Percentiles rank a stretch among this genome's conserved stretches.
Conservation (phyloP, 2,329 filamentous ascomycete species). For the Verticillium longisporum region DNA sequence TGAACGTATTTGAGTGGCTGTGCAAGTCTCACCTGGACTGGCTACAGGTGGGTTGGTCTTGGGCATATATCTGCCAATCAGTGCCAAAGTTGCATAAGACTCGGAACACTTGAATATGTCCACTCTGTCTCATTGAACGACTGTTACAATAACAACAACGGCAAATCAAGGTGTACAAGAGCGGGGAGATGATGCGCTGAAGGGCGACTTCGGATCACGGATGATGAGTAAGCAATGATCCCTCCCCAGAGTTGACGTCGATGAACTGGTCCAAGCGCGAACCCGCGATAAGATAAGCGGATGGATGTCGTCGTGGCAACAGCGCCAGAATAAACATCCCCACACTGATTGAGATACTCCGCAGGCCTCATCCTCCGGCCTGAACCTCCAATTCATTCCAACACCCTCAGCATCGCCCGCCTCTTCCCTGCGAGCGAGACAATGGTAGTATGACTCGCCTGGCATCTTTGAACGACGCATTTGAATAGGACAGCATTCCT, state of each 20-base stretch:
- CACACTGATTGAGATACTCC: neutral
- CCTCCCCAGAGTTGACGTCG: neutral
- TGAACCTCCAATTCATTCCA: neutral
- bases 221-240: neutral
- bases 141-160: too few relatives aligned
- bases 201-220: too few relatives aligned
- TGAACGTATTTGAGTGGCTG: too few relatives aligned
- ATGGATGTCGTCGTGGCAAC: neutral
- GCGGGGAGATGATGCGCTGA: too few relatives aligned
- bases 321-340: neutral
- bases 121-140: too few relatives aligned
- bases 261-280: neutral
- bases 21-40: too few relatives aligned
- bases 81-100: too few relatives aligned
- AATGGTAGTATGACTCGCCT: neutral
- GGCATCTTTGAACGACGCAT: constrained; percentile 1
- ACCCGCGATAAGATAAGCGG: neutral
- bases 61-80: too few relatives aligned
- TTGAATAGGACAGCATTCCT: constrained; percentile 1
- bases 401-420: neutral
- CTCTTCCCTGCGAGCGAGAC: neutral
- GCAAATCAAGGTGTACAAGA: too few relatives aligned
- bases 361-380: neutral
- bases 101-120: too few relatives aligned
- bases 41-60: too few relatives aligned